These are phyloP conservation scores for Saturnispora mendoncae DNA, from an alignment of 805 yeast species.

Conservation along the genomic window DNA sequence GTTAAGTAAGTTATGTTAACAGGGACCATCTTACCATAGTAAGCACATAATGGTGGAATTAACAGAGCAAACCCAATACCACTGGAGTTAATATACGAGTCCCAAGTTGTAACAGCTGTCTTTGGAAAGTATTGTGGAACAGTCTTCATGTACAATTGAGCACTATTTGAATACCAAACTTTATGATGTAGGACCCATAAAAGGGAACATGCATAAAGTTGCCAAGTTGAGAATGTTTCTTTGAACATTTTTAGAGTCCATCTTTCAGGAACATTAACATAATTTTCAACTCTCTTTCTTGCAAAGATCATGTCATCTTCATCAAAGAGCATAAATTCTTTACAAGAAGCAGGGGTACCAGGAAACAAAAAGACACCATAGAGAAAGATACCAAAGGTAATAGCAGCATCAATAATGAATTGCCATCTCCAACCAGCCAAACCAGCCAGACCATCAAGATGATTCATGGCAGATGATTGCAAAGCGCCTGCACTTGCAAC, in stretches of 20 bases:
- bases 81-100: constrained; percentile 12
- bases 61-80: constrained; percentile 20
- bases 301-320: constrained; percentile 38
- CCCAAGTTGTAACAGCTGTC: constrained; percentile 15
- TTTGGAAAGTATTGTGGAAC: constrained; percentile 12
- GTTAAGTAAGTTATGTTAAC: constrained; percentile 4
- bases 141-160: constrained; percentile 22
- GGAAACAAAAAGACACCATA: constrained; percentile 54
- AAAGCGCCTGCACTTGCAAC: constrained; percentile 50
- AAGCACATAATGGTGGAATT: constrained; percentile 34
- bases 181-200: constrained; percentile 28
- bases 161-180: constrained; percentile 24
- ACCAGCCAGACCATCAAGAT: constrained; percentile 43
- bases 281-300: constrained; percentile 34
- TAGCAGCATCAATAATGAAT: constrained; percentile 55
- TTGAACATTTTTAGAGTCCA: constrained; percentile 33
- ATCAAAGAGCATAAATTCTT: constrained; percentile 31
- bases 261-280: constrained; percentile 31
- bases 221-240: constrained; percentile 40
- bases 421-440: constrained; percentile 67
- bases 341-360: constrained; percentile 32
- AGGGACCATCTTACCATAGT: constrained; percentile 22
- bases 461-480: constrained; percentile 44
- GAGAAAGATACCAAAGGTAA: constrained; percentile 50
- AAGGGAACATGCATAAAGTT: constrained; percentile 18